Base-by-base conservation (phyloP, 2,329 filamentous ascomycete species). In the Neopestalotiopsis rosae region DNA sequence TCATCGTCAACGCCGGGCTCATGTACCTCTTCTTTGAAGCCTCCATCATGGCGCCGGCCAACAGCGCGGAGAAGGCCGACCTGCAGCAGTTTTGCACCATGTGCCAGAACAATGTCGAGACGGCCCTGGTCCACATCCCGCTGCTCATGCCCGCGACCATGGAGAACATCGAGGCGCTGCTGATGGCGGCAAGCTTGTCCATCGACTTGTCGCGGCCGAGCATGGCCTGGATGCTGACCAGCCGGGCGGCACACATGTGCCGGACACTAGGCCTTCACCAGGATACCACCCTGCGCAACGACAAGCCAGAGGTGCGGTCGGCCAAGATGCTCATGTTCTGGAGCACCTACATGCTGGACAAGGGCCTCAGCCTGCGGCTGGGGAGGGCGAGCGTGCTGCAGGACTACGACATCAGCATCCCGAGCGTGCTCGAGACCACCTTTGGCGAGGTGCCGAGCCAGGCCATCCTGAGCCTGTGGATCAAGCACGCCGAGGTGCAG, bases 311-410 rank as follows among this genome's bases (percentile, higher is more conserved):
- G 9, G 76, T 74, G 57, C 74, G 75, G 17, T 71, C 76, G 1
- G 72, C 77, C 74, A 81, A 81, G 71, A 79, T 76, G 1, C 72
- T 81, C 1, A 73, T 90, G 9, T 91, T 91, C 73, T 91, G 88
- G 89, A 82, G 80, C 49, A 77, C 86, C 0, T 90, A 90, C 71
- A 83, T 86, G 61, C 77, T 89, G 17, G 85, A 90, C 69, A 89
- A 87, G 69, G 83, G 83, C 20, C 78, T 90, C 20, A 86, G 87
- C 0, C 81, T 90, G 3, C 83, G 87, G 2, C 78, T 90, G 4
- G 88, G 88, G 0, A 83, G 81, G 17, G 79, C 86, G 0, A 85
- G 87, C 0, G 82, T 82, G 4, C 83, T 90, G 2, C 87, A 86
- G 58, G 86, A 89, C 72, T 89, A 85, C 76, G 88, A 90, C 69